Conservation (phyloP, 148 eudicot species). For the Diospyros lotus region DNA sequence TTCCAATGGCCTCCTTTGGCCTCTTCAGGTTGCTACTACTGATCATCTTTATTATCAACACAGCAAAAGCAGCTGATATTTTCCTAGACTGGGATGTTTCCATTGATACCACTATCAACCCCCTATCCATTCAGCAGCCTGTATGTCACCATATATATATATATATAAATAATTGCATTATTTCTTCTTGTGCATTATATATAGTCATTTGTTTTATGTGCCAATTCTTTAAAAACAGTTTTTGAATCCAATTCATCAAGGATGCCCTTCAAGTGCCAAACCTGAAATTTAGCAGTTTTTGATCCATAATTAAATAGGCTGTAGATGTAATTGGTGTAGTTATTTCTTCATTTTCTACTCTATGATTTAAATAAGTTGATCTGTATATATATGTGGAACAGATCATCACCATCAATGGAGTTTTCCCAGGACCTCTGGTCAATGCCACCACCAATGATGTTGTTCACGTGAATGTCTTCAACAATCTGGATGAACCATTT, state of each 20-base stretch:
- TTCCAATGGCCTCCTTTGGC: constrained; percentile 15
- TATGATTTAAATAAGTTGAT: no score
- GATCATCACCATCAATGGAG: constrained; percentile 46
- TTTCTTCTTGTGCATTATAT: no score
- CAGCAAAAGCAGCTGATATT: constrained; percentile 22
- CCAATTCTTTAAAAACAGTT: no score
- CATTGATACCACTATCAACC: constrained; percentile 18
- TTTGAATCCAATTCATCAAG: no score
- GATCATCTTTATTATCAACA: constrained; percentile 7
- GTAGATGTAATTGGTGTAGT: no score
- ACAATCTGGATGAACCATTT: constrained; percentile 36
- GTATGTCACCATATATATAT: constrained; percentile 16
- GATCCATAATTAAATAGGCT: no score
- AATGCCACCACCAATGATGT: constrained; percentile 43
- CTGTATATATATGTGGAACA: constrained; percentile 2
- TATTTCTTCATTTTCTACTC: no score
- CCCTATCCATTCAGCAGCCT: constrained; percentile 20
- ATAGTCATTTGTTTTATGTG: no score
- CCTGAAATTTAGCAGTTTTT: no score
- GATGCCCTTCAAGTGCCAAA: no score
- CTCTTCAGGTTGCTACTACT: not conserved
- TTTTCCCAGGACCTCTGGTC: constrained; percentile 48
- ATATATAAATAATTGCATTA: not conserved
- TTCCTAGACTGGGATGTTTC: constrained; percentile 33
- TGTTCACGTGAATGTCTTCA: constrained; percentile 39